phyloP scores from a whole-genome alignment of 2,329 filamentous ascomycete genomes.

The Hyphodiscus sp. region DNA sequence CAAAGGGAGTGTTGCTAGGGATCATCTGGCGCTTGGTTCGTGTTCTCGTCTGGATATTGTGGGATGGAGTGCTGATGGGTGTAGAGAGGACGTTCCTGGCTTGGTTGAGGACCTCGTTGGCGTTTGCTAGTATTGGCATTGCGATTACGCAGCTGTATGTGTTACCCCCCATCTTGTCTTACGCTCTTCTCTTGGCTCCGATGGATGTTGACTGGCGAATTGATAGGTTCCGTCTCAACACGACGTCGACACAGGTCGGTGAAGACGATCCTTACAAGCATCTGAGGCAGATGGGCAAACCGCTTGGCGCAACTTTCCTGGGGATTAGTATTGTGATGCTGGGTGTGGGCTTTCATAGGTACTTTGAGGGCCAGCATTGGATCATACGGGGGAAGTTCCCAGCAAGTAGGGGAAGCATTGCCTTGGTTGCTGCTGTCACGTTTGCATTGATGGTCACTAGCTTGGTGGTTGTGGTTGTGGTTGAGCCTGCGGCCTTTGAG shows the following conservation, averaged over 20 bases:
- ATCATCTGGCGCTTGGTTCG: slow-evolving; percentile 72
- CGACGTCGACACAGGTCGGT: slow-evolving; percentile 34
- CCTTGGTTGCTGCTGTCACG: slow-evolving; percentile 61
- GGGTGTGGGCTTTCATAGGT: slow-evolving; percentile 70
- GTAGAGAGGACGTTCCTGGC: slow-evolving; percentile 78
- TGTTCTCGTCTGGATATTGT: background rate
- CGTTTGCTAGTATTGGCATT: slow-evolving; percentile 77
- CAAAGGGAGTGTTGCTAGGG: slow-evolving; percentile 75
- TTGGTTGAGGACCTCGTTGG: slow-evolving; percentile 75
- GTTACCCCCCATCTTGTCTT: background rate
- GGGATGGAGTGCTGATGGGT: background rate
- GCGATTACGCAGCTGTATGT: slow-evolving; percentile 66
- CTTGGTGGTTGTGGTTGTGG: slow-evolving; percentile 52
- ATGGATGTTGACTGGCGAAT: background rate
- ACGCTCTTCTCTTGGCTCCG: background rate
- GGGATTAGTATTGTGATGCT: slow-evolving; percentile 69
- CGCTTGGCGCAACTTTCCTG: slow-evolving; percentile 70
- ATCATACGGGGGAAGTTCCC: slow-evolving; percentile 76
- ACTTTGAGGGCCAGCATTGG: slow-evolving; percentile 73
- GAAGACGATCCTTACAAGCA: slow-evolving; percentile 31
- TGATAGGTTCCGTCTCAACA: slow-evolving; percentile 65
- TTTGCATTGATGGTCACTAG: slow-evolving; percentile 55
- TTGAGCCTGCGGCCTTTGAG: slow-evolving; percentile 35
- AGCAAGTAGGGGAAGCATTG: slow-evolving; percentile 67
- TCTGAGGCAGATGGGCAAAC: slow-evolving; percentile 62